These are phyloP conservation scores for Asterella californica DNA, from an alignment of 225 moss, liverwort and hornwort genomes.

Conservation along the genomic window DNA sequence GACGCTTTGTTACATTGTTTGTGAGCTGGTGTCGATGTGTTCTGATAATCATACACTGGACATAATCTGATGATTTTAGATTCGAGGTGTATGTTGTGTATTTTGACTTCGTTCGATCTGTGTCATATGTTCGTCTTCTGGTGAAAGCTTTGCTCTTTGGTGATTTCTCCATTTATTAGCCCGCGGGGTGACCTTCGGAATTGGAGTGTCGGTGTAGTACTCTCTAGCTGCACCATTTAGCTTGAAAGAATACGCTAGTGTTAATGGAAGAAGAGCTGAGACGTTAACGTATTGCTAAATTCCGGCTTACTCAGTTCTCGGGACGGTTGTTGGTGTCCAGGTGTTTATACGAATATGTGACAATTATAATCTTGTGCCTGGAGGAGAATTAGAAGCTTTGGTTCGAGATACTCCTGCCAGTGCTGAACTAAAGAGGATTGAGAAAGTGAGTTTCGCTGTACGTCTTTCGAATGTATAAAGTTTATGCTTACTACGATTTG, in stretches of 20 bases:
- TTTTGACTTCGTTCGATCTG: no score
- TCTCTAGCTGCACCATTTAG: no score
- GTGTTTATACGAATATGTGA: slow-evolving; percentile 79
- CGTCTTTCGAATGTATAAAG: not conserved
- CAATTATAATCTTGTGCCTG: slow-evolving; percentile 71
- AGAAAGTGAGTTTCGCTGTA: slow-evolving; percentile 51
- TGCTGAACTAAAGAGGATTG: slow-evolving; percentile 67
- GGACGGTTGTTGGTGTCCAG: slow-evolving; percentile 27
- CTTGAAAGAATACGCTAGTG: no score
- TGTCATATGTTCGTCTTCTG: no score
- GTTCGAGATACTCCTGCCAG: slow-evolving; percentile 61
- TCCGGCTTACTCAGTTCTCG: not conserved
- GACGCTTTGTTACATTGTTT: not conserved
- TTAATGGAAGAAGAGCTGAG: not conserved
- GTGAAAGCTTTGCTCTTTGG: not conserved
- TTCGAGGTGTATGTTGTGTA: no score
- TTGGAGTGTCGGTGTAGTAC: no score
- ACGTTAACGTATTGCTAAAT: not conserved
- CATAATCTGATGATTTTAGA: no score
- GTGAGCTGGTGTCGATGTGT: no score
- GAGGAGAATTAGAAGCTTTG: slow-evolving; percentile 64
- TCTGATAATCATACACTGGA: no score
- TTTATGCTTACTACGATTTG: not conserved
- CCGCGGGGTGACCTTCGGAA: no score
- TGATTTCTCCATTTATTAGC: no score